Evolutionary conservation across 148 eudicot genomes (phyloP).

Genomic region (Silene conica): DNA sequence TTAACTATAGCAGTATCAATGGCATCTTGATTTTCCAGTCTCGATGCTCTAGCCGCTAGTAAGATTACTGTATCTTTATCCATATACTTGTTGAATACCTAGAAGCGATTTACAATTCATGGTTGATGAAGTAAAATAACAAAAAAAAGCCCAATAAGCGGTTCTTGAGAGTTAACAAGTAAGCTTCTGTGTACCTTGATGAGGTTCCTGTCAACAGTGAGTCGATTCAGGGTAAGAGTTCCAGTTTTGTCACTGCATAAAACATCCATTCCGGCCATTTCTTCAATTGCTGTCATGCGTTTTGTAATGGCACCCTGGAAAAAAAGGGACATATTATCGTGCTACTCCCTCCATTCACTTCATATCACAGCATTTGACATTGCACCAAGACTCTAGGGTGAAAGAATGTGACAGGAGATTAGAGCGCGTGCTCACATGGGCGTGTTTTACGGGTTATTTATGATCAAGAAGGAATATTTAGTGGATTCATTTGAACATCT

Average conservation of each 20-base stretch:
- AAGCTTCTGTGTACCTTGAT: conserved; percentile 44
- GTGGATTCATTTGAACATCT: too few relatives aligned
- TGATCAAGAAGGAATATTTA: too few relatives aligned
- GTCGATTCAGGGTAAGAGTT: conserved; percentile 65
- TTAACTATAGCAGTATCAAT: conserved; percentile 65
- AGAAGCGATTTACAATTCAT: conserved; percentile 5
- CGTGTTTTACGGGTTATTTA: too few relatives aligned
- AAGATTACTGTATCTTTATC: conserved; percentile 62
- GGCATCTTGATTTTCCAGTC: conserved; percentile 82
- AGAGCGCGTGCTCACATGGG: too few relatives aligned
- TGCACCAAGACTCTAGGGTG: too few relatives aligned
- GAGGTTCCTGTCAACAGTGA: conserved; percentile 61
- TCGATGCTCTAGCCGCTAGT: conserved; percentile 75
- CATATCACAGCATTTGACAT: too few relatives aligned
- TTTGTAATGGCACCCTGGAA: conserved; percentile 73
- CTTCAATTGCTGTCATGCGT: conserved; percentile 86
- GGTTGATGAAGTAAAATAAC: not conserved
- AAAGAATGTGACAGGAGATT: too few relatives aligned
- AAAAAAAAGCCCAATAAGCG: not conserved
- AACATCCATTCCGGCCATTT: conserved; percentile 90
- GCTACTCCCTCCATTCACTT: not conserved
- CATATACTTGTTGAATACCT: conserved; percentile 60
- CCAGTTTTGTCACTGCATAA: conserved; percentile 80
- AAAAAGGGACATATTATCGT: not conserved
- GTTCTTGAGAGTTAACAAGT: conserved; percentile 4